Evolutionary conservation across 768 basidiomycete genomes (phyloP), one percentile per base, ranked within the genome.

Genomic region (Gymnopilus junonius): DNA sequence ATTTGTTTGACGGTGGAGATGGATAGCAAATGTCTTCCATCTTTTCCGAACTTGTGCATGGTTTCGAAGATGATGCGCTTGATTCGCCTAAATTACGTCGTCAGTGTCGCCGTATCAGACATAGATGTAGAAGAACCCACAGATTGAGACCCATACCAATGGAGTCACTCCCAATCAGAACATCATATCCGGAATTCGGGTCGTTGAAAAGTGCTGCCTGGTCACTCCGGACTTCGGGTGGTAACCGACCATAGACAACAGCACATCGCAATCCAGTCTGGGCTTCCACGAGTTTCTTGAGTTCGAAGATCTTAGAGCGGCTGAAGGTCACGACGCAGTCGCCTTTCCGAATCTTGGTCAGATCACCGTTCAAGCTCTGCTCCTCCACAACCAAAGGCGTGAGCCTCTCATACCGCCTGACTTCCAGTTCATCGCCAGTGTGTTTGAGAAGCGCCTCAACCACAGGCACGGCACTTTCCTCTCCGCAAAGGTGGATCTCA

Each of bases 101-200:
- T 50, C 29, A 48, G 39, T 43, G 3, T 40, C 10, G n/a, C 37
- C 14, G 32, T 63, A 32, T 61, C 56, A 8, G 6, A 43, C 8
- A 35, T n/a, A 25, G 1, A 51, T 8, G 25, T 39, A 8, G 37
- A 60, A 58, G 58, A 4, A 79, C 92, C 45, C 74, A 98, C 97
- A 99, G 77, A 72, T 99, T 99, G 21, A 99, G 82, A 0, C 97
- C 97, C 95, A 99, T 96, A 1, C 97, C 95, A 53, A 98, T 90
- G 0, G 95, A 95, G 70, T 99, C 97, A 68, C 93, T 95, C 1
- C 94, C 97, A 17, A 99, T 87, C 42, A 99, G 82, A 2, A 99
- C 89, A 68, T 97, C 92, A 69, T 92, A 93, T 1, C 87, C 89
- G n/a, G 90, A 93, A 42, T 85, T 71, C 0, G 87, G 87, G 63